These are phyloP conservation scores for Royoungia palumana DNA, from an alignment of 768 basidiomycete genomes.

Conservation along the genomic window DNA sequence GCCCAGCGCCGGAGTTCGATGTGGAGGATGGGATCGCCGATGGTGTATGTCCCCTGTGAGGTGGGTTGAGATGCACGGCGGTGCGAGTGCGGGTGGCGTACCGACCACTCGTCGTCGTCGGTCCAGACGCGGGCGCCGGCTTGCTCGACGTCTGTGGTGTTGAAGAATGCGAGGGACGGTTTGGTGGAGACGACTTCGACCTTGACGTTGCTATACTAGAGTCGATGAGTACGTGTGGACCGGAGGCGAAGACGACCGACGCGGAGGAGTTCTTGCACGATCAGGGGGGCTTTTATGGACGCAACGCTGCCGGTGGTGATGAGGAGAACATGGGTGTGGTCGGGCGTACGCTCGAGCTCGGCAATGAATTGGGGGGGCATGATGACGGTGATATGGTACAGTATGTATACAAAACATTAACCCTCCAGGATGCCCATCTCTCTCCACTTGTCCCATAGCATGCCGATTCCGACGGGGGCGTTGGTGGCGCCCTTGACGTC, in stretches of 20 bases:
- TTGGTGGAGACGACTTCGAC: constrained; percentile 85
- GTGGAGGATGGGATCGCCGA: constrained; percentile 92
- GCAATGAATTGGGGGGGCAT: constrained; percentile 24
- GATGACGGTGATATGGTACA: constrained; percentile 1
- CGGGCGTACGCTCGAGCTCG: constrained; percentile 23
- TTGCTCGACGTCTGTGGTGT: constrained; percentile 45
- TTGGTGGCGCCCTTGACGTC: constrained; percentile 75
- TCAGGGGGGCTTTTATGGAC: constrained; percentile 88
- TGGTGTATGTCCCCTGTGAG: constrained; percentile 60
- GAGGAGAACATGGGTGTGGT: constrained; percentile 62
- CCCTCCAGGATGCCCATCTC: constrained; percentile 74
- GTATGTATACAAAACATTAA: constrained; percentile 6
- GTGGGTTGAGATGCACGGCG: not conserved
- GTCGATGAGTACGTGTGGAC: not conserved
- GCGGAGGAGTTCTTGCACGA: constrained; percentile 69
- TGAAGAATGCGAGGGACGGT: constrained; percentile 74
- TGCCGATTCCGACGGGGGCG: constrained; percentile 64
- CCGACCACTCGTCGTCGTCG: constrained; percentile 91
- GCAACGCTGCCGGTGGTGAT: constrained; percentile 95
- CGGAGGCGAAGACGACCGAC: constrained; percentile 36
- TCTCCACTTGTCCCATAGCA: constrained; percentile 87
- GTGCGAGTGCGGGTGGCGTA: constrained; percentile 36
- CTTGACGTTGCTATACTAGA: constrained; percentile 68
- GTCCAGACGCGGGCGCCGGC: constrained; percentile 73
- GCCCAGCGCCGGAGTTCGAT: constrained; percentile 96